Evolutionary conservation across 345 rosid species (phyloP), one percentile per base, ranked within the genome.

Genomic region (Cardamine occulta): DNA sequence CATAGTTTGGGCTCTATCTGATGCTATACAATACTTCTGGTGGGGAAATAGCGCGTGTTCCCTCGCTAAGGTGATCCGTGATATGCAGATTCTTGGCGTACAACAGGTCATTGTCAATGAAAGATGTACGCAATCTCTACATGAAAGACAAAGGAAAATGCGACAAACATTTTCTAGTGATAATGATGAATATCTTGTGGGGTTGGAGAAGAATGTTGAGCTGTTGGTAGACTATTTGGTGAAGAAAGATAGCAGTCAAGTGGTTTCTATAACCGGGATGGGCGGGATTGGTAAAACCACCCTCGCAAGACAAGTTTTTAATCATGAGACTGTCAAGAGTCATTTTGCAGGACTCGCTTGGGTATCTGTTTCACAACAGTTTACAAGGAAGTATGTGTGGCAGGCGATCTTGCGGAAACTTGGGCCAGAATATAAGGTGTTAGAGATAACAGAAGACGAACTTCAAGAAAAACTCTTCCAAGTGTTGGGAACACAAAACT

Each of bases 201-300:
- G 89, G 17, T 63, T 77, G 15, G 85, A 80, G 26, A 74, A 61
- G 11, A 77, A 74, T 40, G 35, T 74, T 2, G 1, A 63, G 4
- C 17, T 6, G 1, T 14, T 87, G 48, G 79, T 82, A 31, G 56
- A 53, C 5, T 7, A 70, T 29, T 26, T 85, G 53, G 51, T 83
- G 48, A 45, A 0, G 15, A 40, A 12, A 7, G 69, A 44, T 4
- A 31, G 63, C 0, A 32, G 35, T 40, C 59, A 61, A n/a, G 70
- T 78, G n/a, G 69, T 84, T 23, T 68, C 82, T 0, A 66, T 87
- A 4, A 73, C 76, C 4, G 86, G 89, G 11, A 84, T 85, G 88
- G 86, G 87, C 0, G 91, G 89, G 13, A 65, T 84, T 8, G 87
- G 89, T 5, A 87, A 84, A 72, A 87, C 86, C 0, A 53, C 88